Percentiles rank a stretch among this genome's conserved stretches.
These are phyloP conservation scores for Cajanus cajan DNA, from an alignment of 306 rosid species.

Conservation along the genomic window DNA sequence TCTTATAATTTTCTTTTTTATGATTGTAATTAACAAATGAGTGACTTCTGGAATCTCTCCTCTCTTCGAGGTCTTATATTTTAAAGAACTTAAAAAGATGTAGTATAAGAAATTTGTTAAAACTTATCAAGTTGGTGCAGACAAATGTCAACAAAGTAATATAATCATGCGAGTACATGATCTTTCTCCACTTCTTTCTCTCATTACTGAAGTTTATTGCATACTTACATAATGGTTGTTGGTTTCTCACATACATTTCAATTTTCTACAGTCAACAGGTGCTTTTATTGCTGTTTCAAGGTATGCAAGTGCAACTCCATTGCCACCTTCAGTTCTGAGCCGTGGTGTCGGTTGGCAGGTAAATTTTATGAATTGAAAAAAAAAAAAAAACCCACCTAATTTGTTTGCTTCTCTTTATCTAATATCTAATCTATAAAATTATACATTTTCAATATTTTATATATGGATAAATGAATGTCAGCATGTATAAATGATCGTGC, in stretches of 20 bases:
- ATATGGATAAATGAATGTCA: neutral
- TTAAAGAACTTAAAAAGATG: neutral
- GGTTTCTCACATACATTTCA: neutral
- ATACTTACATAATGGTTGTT: neutral
- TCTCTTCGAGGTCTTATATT: neutral
- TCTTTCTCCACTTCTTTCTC: neutral
- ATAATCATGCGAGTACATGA: neutral
- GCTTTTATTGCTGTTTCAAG: conserved; percentile 80
- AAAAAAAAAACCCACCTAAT: neutral
- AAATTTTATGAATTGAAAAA: conserved; percentile 15
- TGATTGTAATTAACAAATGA: neutral
- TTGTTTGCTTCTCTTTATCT: neutral
- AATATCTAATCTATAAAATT: neutral
- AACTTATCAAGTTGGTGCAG: neutral
- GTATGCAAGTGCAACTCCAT: conserved; percentile 90
- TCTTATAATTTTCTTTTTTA: neutral
- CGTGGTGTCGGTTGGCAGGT: conserved; percentile 99
- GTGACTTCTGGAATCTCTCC: neutral
- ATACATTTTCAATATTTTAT: neutral
- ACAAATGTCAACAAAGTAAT: neutral
- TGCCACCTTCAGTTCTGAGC: conserved; percentile 90
- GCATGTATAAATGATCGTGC: neutral
- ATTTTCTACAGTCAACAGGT: conserved; percentile 75
- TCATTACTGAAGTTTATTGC: neutral
- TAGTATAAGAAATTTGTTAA: neutral